Conservation (phyloP, 2,329 filamentous ascomycete species). For the Alternaria ethzedia region DNA sequence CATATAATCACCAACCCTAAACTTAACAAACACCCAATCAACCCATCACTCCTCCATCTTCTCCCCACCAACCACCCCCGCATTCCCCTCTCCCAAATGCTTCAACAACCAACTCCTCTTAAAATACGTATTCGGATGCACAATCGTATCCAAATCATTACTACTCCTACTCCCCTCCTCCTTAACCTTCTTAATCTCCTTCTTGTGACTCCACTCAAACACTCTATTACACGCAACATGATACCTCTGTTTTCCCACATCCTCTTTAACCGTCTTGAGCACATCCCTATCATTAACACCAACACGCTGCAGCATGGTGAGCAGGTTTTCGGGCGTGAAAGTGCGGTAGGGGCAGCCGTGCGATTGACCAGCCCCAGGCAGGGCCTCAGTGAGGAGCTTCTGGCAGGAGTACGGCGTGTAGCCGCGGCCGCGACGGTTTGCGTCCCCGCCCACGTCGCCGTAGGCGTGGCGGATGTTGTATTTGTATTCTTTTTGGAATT, state of each 20-base stretch:
- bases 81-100: constrained; percentile 66
- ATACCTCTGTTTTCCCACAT: constrained; percentile 85
- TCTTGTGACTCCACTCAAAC: constrained; percentile 85
- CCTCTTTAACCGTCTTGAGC: constrained; percentile 81
- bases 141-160: constrained; percentile 88
- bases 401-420: constrained; percentile 94
- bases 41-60: constrained; percentile 44
- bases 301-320: constrained; percentile 74
- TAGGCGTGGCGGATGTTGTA: constrained; percentile 97
- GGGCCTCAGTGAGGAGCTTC: constrained; percentile 89
- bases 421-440: constrained; percentile 82
- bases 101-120: constrained; percentile 91
- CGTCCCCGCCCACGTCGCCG: constrained; percentile 92
- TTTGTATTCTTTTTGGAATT: constrained; percentile 95
- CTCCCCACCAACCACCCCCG: constrained; percentile 36
- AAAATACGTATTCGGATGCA: constrained; percentile 98
- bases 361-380: constrained; percentile 83
- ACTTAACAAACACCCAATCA: not conserved
- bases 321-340: constrained; percentile 86
- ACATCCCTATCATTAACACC: constrained; percentile 81
- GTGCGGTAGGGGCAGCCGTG: constrained; percentile 98
- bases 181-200: constrained; percentile 58
- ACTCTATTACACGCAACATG: constrained; percentile 97
- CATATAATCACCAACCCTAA: not conserved
- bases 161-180: constrained; percentile 57